Evolutionary conservation across 306 rosid genomes (phyloP).

Genomic region (Castanea mollissima): DNA sequence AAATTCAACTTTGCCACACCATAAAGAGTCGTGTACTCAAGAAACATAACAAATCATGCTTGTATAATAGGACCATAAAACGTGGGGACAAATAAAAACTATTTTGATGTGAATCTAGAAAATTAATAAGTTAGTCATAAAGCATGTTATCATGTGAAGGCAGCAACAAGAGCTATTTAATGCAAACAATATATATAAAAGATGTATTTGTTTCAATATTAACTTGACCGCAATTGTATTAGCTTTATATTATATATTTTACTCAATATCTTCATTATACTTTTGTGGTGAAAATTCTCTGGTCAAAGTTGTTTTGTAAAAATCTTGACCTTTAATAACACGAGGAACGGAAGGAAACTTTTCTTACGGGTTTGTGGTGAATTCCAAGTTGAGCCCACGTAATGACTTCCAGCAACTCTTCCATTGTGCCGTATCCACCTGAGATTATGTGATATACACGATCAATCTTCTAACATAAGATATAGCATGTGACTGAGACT

Average conservation of each 20-base stretch:
- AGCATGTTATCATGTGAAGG: slow-evolving; percentile 29
- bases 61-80: slow-evolving; percentile 17
- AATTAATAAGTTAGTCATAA: slow-evolving; percentile 1
- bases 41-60: slow-evolving; percentile 32
- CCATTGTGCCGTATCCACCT: slow-evolving; percentile 99
- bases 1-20: slow-evolving; percentile 23
- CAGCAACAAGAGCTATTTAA: slow-evolving; percentile 27
- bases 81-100: slow-evolving; percentile 24
- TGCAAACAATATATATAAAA: slow-evolving; percentile 10
- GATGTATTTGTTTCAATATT: background rate
- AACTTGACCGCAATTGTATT: background rate
- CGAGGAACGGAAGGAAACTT: background rate
- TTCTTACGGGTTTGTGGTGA: slow-evolving; percentile 89
- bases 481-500: background rate
- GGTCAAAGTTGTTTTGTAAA: no score
- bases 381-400: slow-evolving; percentile 99
- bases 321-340: no score
- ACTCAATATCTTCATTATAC: background rate
- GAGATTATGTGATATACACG: background rate
- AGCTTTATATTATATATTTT: background rate
- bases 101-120: background rate
- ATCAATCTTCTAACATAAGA: background rate
- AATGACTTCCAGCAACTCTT: slow-evolving; percentile 95
- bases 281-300: background rate
- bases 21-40: slow-evolving; percentile 25